Percentiles rank a stretch among this genome's conserved stretches.
These are phyloP conservation scores for Epichloe sylvatica DNA, from an alignment of 2,329 filamentous ascomycete genomes.

Conservation along the genomic window DNA sequence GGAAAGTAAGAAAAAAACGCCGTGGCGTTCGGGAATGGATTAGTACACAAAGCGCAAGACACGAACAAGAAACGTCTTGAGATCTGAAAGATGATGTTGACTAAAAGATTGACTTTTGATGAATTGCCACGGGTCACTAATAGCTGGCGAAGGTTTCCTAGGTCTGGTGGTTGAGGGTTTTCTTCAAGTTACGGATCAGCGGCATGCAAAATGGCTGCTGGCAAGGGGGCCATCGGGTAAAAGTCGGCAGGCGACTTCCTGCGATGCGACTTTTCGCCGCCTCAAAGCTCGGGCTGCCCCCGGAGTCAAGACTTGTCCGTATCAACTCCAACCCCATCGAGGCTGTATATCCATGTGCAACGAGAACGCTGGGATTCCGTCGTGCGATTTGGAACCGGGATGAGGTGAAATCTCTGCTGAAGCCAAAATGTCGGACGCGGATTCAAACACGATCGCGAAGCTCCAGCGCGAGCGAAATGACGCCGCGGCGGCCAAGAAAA, in stretches of 20 bases:
- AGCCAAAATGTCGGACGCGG: slow-evolving; percentile 56
- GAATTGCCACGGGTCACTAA: too few relatives aligned
- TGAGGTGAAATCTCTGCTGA: slow-evolving; percentile 23
- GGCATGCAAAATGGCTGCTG: background rate
- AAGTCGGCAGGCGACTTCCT: slow-evolving; percentile 12
- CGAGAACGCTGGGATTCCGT: slow-evolving; percentile 19
- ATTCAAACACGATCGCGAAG: slow-evolving; percentile 76
- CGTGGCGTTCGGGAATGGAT: too few relatives aligned
- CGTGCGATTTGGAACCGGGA: slow-evolving; percentile 28
- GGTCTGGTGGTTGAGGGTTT: background rate
- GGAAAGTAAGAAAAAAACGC: background rate
- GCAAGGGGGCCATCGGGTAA: slow-evolving; percentile 16
- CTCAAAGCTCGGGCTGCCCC: slow-evolving; percentile 5
- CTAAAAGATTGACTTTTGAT: too few relatives aligned
- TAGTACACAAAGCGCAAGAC: too few relatives aligned
- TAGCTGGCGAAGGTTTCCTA: background rate
- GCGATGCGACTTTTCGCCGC: slow-evolving; percentile 19
- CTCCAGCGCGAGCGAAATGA: slow-evolving; percentile 89
- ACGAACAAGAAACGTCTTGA: too few relatives aligned
- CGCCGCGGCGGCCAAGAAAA: slow-evolving; percentile 62
- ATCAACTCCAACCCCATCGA: slow-evolving; percentile 11
- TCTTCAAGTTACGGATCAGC: background rate
- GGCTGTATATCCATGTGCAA: slow-evolving; percentile 22
- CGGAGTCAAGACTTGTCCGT: background rate
- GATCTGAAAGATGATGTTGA: too few relatives aligned